Evolutionary conservation across 345 rosid genomes (phyloP).

Genomic region (Eucalyptus tenuipes): DNA sequence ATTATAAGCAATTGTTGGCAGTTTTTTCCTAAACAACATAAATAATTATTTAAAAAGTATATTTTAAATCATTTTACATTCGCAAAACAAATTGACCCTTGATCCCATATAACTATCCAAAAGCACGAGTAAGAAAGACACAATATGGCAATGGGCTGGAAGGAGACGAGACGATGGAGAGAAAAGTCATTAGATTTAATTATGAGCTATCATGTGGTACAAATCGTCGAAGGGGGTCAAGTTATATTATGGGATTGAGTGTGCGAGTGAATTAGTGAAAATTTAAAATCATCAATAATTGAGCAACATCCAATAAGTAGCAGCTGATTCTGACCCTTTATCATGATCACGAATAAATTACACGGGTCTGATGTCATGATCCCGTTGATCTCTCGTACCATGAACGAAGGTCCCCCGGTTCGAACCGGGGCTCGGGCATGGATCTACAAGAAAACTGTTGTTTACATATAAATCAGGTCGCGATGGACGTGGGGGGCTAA

Average conservation of each 20-base stretch:
- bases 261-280: neutral
- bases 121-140: neutral
- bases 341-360: neutral
- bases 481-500: neutral
- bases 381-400: neutral
- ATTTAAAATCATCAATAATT: neutral
- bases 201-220: neutral
- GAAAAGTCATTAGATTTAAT: neutral
- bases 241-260: neutral
- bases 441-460: neutral
- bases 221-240: neutral
- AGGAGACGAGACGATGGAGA: neutral
- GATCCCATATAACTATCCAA: neutral
- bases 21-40: neutral
- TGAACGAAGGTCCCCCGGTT: constrained; percentile 35
- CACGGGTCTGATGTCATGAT: neutral
- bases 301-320: neutral
- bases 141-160: neutral
- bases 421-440: constrained; percentile 45
- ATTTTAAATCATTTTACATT: neutral
- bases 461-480: neutral
- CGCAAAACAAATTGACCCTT: neutral
- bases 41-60: neutral
- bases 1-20: neutral
- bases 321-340: neutral